Conservation (phyloP, 1,284 basidiomycete species). For the Ustilago trichophora region DNA sequence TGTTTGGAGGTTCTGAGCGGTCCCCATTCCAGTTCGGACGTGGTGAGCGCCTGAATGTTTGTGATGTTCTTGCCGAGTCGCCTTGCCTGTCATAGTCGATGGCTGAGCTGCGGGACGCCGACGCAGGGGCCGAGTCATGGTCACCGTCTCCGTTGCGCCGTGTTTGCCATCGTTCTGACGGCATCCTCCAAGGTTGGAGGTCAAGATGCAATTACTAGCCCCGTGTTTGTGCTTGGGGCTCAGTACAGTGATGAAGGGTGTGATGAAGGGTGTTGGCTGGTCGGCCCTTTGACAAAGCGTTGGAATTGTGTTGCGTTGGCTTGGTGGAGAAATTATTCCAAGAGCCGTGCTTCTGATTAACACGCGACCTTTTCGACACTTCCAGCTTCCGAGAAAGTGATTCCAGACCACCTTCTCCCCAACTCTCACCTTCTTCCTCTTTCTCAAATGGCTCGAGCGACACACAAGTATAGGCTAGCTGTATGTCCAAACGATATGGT, state of each 20-base stretch:
- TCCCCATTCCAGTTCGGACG: slow-evolving; percentile 5
- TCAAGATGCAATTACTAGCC: too few relatives aligned
- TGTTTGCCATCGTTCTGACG: slow-evolving; percentile 32
- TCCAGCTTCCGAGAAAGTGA: too few relatives aligned
- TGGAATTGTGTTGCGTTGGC: slow-evolving; percentile 1
- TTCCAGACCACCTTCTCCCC: too few relatives aligned
- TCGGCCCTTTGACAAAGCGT: background rate
- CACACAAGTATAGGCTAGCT: too few relatives aligned
- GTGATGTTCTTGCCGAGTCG: slow-evolving; percentile 12
- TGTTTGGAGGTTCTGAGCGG: slow-evolving; percentile 24
- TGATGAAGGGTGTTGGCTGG: background rate
- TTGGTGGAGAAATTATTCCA: slow-evolving; percentile 17
- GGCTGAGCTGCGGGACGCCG: slow-evolving; percentile 6
- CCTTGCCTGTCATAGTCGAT: background rate
- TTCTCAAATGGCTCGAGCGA: too few relatives aligned
- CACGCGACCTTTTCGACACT: slow-evolving; percentile 1
- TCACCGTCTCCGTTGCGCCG: slow-evolving; percentile 21
- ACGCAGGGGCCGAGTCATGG: background rate
- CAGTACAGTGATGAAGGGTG: background rate
- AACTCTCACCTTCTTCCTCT: too few relatives aligned
- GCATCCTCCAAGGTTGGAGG: too few relatives aligned
- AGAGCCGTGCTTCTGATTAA: slow-evolving; percentile 1
- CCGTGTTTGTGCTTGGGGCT: too few relatives aligned
- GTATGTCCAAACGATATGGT: too few relatives aligned
- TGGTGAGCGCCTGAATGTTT: slow-evolving; percentile 5